phyloP scores from a whole-genome alignment of 257 asterid genomes.

The Echites panduratus region DNA sequence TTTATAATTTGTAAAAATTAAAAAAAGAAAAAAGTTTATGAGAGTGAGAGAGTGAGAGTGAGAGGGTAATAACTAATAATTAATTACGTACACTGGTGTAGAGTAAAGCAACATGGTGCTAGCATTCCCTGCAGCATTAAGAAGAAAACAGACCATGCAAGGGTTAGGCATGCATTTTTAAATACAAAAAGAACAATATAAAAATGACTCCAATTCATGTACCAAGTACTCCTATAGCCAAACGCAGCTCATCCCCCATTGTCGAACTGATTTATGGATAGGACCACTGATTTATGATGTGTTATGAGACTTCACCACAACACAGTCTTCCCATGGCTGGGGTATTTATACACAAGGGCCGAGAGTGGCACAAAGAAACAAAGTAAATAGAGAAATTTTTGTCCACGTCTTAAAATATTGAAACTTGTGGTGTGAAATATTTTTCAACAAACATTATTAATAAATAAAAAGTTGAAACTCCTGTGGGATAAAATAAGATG shows the following conservation, averaged over 20 bases:
- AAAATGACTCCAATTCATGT: too few species aligned
- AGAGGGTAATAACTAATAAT: too few species aligned
- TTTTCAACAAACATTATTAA: conserved; percentile 14
- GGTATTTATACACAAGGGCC: conserved; percentile 6
- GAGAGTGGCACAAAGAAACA: neutral
- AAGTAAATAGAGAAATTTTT: conserved; percentile 13
- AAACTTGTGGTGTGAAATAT: conserved; percentile 32
- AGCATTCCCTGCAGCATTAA: conserved; percentile 65
- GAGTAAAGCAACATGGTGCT: conserved; percentile 62
- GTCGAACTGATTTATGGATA: too few species aligned
- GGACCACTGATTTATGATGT: neutral
- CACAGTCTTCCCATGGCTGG: neutral
- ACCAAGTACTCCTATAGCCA: conserved; percentile 73
- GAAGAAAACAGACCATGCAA: neutral
- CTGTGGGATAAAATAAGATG: conserved; percentile 12
- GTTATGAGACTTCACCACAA: conserved; percentile 7
- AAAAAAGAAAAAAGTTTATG: too few species aligned
- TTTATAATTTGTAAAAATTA: too few species aligned
- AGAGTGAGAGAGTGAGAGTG: too few species aligned
- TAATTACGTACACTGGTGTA: conserved; percentile 80
- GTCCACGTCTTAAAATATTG: conserved; percentile 18
- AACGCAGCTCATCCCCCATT: conserved; percentile 55
- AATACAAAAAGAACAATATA: too few species aligned
- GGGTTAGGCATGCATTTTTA: neutral
- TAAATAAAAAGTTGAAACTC: neutral